These are phyloP conservation scores for Gnetum montanum DNA, from an alignment of 75 land plant genomes.

Conservation along the genomic window DNA sequence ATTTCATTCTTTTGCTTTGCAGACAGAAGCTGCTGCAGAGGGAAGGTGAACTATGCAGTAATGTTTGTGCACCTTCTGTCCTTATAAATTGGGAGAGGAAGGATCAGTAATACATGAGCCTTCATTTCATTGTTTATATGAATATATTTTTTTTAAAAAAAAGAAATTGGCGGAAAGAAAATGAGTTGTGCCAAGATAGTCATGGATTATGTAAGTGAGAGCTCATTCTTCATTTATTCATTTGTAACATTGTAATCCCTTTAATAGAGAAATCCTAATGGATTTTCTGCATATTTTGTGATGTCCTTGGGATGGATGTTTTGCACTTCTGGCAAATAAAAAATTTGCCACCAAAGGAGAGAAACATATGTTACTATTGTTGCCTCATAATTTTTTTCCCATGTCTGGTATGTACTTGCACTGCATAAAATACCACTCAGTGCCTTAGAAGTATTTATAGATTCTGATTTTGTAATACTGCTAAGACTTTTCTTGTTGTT, in stretches of 20 bases:
- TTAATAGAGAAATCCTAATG: neutral
- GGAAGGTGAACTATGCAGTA: neutral
- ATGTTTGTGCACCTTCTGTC: constrained; percentile 6
- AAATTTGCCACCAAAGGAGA: too few species aligned
- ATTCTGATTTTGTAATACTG: too few species aligned
- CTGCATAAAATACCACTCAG: too few species aligned
- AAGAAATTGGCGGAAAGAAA: neutral
- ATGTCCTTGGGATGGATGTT: too few species aligned
- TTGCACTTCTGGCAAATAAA: too few species aligned
- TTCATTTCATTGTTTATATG: constrained; percentile 8
- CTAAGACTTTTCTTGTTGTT: too few species aligned
- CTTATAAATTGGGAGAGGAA: constrained; percentile 1
- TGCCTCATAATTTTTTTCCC: too few species aligned
- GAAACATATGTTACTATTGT: too few species aligned
- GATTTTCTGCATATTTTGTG: too few species aligned
- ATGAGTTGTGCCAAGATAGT: constrained; percentile 5
- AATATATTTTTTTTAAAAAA: constrained; percentile 6
- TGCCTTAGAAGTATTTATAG: too few species aligned
- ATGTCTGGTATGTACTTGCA: too few species aligned
- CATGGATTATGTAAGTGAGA: constrained; percentile 5
- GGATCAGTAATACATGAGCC: constrained; percentile 10
- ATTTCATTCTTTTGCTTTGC: constrained; percentile 3
- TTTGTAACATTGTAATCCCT: constrained; percentile 9
- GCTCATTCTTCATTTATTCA: constrained; percentile 9
- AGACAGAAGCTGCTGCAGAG: neutral